phyloP scores from a whole-genome alignment of 441 rosid genomes.

The Geranium incanum region DNA sequence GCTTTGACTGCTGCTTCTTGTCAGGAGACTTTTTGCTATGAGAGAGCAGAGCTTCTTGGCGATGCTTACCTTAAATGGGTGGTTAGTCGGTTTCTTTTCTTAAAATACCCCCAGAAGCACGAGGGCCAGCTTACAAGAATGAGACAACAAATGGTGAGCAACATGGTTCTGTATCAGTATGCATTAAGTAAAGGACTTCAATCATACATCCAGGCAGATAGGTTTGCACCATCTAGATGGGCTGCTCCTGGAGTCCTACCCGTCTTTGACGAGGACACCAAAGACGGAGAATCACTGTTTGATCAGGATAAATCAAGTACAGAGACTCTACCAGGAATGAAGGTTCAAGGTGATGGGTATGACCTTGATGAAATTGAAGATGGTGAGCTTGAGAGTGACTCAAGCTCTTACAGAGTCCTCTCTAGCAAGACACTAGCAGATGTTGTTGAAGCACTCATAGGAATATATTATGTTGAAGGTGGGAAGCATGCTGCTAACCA shows the following conservation, averaged over 20 bases:
- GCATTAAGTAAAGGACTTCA: conserved; percentile 84
- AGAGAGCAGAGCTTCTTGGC: conserved; percentile 98
- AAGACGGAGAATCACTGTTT: conserved; percentile 79
- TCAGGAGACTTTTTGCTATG: conserved; percentile 99
- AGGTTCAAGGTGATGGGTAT: conserved; percentile 26
- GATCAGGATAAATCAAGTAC: conserved; percentile 44
- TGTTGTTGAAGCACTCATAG: conserved; percentile 96
- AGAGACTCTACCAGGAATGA: conserved; percentile 27
- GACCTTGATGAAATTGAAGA: conserved; percentile 86
- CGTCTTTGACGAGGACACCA: conserved; percentile 86
- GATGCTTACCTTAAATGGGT: conserved; percentile 99
- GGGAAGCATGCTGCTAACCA: conserved; percentile 85
- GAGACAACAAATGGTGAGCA: conserved; percentile 99
- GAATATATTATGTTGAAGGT: conserved; percentile 93
- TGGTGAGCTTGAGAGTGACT: conserved; percentile 90
- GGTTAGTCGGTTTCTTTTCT: conserved; percentile 89
- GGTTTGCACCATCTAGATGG: conserved; percentile 99
- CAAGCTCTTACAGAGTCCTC: conserved; percentile 88
- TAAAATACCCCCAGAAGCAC: conserved; percentile 94
- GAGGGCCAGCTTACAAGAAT: conserved; percentile 98
- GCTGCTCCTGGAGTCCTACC: conserved; percentile 99
- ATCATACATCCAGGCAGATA: conserved; percentile 94
- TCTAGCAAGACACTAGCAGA: conserved; percentile 98
- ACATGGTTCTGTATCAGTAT: conserved; percentile 81
- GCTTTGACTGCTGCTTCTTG: conserved; percentile 99